These are phyloP conservation scores for Aspergillus homomorphus DNA, from an alignment of 495 filamentous ascomycete genomes.

Conservation along the genomic window DNA sequence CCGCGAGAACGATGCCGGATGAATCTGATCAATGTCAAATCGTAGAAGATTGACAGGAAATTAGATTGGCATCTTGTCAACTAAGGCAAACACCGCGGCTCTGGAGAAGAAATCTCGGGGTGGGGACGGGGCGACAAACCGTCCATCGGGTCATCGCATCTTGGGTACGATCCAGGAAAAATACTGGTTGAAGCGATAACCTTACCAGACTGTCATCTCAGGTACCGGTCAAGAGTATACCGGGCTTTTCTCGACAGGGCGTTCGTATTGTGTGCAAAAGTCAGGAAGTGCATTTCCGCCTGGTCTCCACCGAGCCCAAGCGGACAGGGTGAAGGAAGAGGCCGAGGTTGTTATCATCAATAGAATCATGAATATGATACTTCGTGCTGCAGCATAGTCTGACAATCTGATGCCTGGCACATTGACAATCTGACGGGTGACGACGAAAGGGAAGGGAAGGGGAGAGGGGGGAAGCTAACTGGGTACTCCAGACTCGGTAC, in stretches of 20 bases:
- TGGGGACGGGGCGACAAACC: not conserved
- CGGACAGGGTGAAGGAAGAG: not conserved
- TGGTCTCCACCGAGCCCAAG: not conserved
- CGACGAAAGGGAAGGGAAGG: not conserved
- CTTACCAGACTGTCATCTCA: conserved; percentile 5
- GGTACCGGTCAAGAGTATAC: not conserved
- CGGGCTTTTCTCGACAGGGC: not conserved
- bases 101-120: not conserved
- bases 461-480: not conserved
- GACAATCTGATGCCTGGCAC: not conserved
- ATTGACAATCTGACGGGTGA: not conserved
- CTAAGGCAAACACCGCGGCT: not conserved
- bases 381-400: not conserved
- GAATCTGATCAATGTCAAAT: not conserved
- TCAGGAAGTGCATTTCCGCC: conserved; percentile 9
- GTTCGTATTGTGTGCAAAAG: not conserved
- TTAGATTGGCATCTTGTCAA: not conserved
- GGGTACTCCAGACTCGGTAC: not conserved
- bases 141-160: conserved; percentile 1
- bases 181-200: conserved; percentile 1
- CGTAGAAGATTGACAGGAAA: not conserved
- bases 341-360: not conserved
- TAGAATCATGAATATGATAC: not conserved
- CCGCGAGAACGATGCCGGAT: not conserved
- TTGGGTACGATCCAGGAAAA: not conserved